phyloP scores from a whole-genome alignment of 2,329 filamentous ascomycete species.

The Cryphonectria japonica region DNA sequence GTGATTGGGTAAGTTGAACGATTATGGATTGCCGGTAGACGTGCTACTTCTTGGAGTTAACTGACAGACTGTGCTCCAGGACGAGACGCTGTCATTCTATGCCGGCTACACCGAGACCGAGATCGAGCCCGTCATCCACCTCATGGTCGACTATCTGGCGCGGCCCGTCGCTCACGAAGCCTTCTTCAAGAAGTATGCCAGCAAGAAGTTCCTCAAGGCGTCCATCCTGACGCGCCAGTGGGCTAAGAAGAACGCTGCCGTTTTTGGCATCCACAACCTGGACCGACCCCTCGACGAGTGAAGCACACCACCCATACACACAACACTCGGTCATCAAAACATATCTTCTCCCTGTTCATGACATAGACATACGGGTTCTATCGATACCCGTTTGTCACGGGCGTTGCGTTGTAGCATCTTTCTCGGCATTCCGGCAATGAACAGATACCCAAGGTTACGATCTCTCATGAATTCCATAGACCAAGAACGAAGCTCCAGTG shows the following conservation, averaged over 20 bases:
- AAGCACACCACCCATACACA: conserved; percentile 41
- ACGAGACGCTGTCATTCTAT: conserved; percentile 85
- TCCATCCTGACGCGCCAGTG: conserved; percentile 90
- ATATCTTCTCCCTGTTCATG: not conserved
- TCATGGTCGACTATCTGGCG: conserved; percentile 97
- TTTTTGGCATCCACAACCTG: conserved; percentile 57
- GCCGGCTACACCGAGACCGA: conserved; percentile 92
- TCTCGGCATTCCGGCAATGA: conserved; percentile 17
- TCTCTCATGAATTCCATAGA: conserved; percentile 25
- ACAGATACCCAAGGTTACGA: conserved; percentile 26
- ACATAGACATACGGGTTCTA: conserved; percentile 9
- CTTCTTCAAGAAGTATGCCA: conserved; percentile 99
- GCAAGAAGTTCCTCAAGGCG: conserved; percentile 98
- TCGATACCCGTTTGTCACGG: conserved; percentile 11
- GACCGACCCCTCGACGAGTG: conserved; percentile 52
- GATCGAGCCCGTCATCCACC: conserved; percentile 85
- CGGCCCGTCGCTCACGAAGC: conserved; percentile 91
- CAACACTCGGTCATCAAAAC: conserved; percentile 15
- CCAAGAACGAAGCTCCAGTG: conserved; percentile 24
- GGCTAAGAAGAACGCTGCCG: conserved; percentile 78
- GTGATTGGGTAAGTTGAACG: conserved; percentile 70
- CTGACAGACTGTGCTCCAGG: conserved; percentile 52
- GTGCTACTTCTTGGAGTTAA: conserved; percentile 22
- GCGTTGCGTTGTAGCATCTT: conserved; percentile 20
- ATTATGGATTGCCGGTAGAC: conserved; percentile 38